Evolutionary conservation across 805 yeast genomes (phyloP), one percentile per base, ranked within the genome.

Genomic region (Cyberlindnera suaveolens): DNA sequence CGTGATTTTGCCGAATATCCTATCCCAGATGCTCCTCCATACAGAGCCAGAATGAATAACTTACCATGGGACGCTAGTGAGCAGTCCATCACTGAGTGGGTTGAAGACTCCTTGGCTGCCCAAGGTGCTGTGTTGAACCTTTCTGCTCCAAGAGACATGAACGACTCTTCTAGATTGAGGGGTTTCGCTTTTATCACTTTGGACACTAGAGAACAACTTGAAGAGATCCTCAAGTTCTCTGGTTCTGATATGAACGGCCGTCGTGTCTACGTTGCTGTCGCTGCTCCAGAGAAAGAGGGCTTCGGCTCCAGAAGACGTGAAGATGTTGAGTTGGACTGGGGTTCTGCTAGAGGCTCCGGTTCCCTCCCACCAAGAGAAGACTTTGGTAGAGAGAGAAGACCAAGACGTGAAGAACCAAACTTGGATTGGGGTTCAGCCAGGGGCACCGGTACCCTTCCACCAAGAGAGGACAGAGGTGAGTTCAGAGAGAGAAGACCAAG

Each of bases 121-220:
- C 66, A 68, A 56, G 80, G 75, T 52, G 71, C 79, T 40, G 77
- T 86, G 44, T 67, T 71, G 37, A 82, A 79, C 43, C 71, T 89
- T 49, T 78, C 80, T 49, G 77, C 87, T 52, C 96, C 96, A 52
- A 75, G 70, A 58, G 95, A 85, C 64, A 39, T 45, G 23, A 58
- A 65, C 55, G 74, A 67, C 49, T 77, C 80, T 45, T 81, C 85
- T 31, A 78, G 81, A 58, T 72, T 85, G 72, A 84, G 82, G 60
- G 96, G 96, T 42, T 84, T 81, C 60, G 97, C 95, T 27, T 91
- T 88, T 63, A 80, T 91, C 47, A 89, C 90, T 51, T 87, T 82
- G 59, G 81, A 75, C 54, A 77, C 85, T 44, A 80, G 80, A 59
- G 90, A 84, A 44, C 86, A 82, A 54, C 76, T 91, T 54, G 88